These are phyloP conservation scores for Mycena kentingensis DNA, from an alignment of 768 basidiomycete species.

Conservation along the genomic window DNA sequence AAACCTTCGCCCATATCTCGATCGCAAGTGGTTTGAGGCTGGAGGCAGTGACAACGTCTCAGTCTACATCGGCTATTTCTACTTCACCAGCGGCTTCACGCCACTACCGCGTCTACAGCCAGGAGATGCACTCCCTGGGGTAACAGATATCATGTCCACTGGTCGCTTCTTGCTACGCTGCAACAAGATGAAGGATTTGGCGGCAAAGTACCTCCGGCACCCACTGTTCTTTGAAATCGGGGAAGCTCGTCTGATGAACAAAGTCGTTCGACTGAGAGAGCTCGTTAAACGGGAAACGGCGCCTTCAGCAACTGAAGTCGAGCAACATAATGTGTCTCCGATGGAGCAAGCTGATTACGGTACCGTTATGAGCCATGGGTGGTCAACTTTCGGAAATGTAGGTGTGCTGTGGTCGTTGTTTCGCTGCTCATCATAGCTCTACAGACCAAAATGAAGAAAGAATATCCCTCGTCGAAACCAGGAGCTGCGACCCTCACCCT, in stretches of 20 bases:
- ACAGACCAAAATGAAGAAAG: slow-evolving; percentile 34
- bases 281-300: slow-evolving; percentile 19
- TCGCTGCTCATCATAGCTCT: neutral
- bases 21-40: slow-evolving; percentile 44
- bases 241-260: slow-evolving; percentile 25
- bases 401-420: slow-evolving; percentile 5
- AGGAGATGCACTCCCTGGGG: slow-evolving; percentile 42
- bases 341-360: slow-evolving; percentile 31
- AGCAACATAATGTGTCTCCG: slow-evolving; percentile 22
- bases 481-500: slow-evolving; percentile 24
- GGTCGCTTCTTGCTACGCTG: slow-evolving; percentile 50
- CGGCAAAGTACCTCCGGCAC: slow-evolving; percentile 36
- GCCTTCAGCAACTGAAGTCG: slow-evolving; percentile 12
- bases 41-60: slow-evolving; percentile 50
- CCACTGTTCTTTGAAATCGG: slow-evolving; percentile 51
- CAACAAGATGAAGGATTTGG: slow-evolving; percentile 38
- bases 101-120: slow-evolving; percentile 38
- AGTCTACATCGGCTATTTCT: slow-evolving; percentile 45
- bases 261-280: slow-evolving; percentile 29
- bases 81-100: slow-evolving; percentile 48
- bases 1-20: slow-evolving; percentile 53
- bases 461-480: slow-evolving; percentile 38
- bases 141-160: slow-evolving; percentile 44
- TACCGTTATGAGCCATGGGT: slow-evolving; percentile 33
- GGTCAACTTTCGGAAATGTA: slow-evolving; percentile 46